Base-by-base conservation (phyloP, 148 eudicot genomes). In the Drosera capensis region DNA sequence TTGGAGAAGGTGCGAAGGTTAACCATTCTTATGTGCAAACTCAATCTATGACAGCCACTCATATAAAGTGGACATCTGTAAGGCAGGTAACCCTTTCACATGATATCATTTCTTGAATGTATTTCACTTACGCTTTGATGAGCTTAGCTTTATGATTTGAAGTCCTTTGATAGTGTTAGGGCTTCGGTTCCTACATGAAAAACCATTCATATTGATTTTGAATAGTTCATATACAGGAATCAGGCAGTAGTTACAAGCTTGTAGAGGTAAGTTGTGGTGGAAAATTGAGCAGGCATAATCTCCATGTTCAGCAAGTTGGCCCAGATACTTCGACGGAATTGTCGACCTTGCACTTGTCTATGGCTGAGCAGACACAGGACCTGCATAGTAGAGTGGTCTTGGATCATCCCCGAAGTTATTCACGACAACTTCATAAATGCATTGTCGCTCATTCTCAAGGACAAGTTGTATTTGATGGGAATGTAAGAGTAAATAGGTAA, bases 391-490 rank as follows among this genome's bases (percentile, higher is more conserved):
- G 54, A 41, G 43, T 88, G 17, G 60, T 88, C 38, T 65, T 88
- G 64, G 86, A 88, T 57, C 87, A 88, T 60, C 97, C 97, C 44
- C 77, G 94, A 23, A 92, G 92, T 25, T 34, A 45, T 62, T 63
- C 94, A 25, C 68, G 68, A 54, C 97, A 88, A 62, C 84, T 88
- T 69, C 97, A 88, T 54, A 88, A 88, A 71, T 83, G 94, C 72
- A 88, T 88, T 58, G 88, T 80, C 23, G 92, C 84, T 51, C 94
- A 83, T 66, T 64, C 97, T 2, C 66, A 58, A 12, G 94, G 97
- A 39, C 94, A 88, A 48, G 94, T 79, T 39, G 86, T 88, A 14
- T 88, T 88, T 69, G 94, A 88, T 65, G 97, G 97, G 36, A 88
- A 88, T 43, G 68, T 88, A 25, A 63, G 71, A 64, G 97, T 88